These are phyloP conservation scores for Solanum bulbocastanum DNA, from an alignment of 257 asterid species.

Conservation along the genomic window DNA sequence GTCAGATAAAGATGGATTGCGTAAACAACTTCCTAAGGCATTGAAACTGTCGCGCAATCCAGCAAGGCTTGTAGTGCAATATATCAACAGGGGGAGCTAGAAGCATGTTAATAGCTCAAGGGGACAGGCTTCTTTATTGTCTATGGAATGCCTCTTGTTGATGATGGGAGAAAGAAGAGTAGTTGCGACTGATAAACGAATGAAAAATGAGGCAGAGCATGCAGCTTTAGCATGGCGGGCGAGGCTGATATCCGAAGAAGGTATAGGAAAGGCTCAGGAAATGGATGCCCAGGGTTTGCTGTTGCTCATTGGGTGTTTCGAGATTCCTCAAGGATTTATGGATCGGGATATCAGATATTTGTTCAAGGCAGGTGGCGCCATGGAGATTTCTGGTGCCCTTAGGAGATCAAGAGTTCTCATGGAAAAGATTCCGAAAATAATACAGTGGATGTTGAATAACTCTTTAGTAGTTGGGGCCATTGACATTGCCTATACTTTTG, in stretches of 20 bases:
- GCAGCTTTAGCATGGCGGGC: constrained; percentile 65
- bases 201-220: constrained; percentile 42
- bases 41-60: constrained; percentile 47
- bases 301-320: constrained; percentile 63
- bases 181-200: constrained; percentile 17
- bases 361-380: constrained; percentile 39
- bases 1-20: constrained; percentile 24
- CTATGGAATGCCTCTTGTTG: constrained; percentile 68
- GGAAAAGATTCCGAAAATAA: constrained; percentile 45
- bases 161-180: constrained; percentile 14
- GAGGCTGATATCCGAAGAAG: constrained; percentile 61
- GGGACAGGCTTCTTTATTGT: constrained; percentile 55
- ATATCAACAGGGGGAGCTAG: constrained; percentile 54
- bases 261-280: constrained; percentile 38
- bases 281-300: constrained; percentile 77
- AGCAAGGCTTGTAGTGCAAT: constrained; percentile 50
- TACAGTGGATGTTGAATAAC: constrained; percentile 44
- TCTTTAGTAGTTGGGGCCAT: constrained; percentile 65
- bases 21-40: constrained; percentile 61
- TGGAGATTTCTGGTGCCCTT: constrained; percentile 42
- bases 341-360: constrained; percentile 50
- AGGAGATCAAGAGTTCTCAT: constrained; percentile 41
- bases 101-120: constrained; percentile 36
- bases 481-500: constrained; percentile 52
- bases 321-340: constrained; percentile 38